These are phyloP conservation scores for Graphilbum sp. DNA, from an alignment of 2,329 filamentous ascomycete species.

Conservation along the genomic window DNA sequence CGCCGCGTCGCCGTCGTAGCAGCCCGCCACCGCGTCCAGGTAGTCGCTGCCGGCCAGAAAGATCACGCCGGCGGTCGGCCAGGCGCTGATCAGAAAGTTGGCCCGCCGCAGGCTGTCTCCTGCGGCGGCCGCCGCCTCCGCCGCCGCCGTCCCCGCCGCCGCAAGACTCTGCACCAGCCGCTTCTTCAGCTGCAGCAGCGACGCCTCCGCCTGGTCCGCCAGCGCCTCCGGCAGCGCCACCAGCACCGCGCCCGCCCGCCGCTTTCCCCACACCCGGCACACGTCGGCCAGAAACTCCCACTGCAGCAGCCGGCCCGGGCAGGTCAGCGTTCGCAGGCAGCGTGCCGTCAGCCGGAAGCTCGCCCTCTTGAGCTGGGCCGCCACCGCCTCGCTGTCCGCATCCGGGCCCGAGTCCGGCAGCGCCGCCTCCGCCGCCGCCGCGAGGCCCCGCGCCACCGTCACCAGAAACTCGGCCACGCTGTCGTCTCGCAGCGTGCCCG, in stretches of 20 bases:
- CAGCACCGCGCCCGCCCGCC: slow-evolving; percentile 35
- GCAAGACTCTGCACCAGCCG: slow-evolving; percentile 41
- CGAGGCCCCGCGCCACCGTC: slow-evolving; percentile 46
- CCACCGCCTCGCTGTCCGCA: slow-evolving; percentile 10
- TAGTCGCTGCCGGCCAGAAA: slow-evolving; percentile 81
- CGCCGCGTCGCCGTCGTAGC: slow-evolving; percentile 45
- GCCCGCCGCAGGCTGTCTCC: slow-evolving; percentile 39
- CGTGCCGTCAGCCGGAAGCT: slow-evolving; percentile 49
- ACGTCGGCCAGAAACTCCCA: slow-evolving; percentile 57
- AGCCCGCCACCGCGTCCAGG: slow-evolving; percentile 54
- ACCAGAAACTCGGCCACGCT: slow-evolving; percentile 47
- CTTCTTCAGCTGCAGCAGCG: slow-evolving; percentile 43
- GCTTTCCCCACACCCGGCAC: slow-evolving; percentile 49
- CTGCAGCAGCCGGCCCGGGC: slow-evolving; percentile 27
- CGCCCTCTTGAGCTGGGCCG: slow-evolving; percentile 40
- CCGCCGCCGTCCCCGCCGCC: slow-evolving; percentile 34
- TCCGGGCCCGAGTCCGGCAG: slow-evolving; percentile 16
- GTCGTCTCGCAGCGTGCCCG: slow-evolving; percentile 34
- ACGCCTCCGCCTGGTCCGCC: slow-evolving; percentile 31
- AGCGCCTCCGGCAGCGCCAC: slow-evolving; percentile 33
- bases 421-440: too few relatives aligned
- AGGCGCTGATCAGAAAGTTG: slow-evolving; percentile 48
- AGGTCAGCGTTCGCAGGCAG: slow-evolving; percentile 21
- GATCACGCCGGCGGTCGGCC: slow-evolving; percentile 37
- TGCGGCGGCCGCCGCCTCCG: slow-evolving; percentile 32